Percentiles rank a stretch among this genome's conserved stretches.
These are phyloP conservation scores for Ustilago shanxiensis DNA, from an alignment of 1,284 basidiomycete genomes.

Conservation along the genomic window DNA sequence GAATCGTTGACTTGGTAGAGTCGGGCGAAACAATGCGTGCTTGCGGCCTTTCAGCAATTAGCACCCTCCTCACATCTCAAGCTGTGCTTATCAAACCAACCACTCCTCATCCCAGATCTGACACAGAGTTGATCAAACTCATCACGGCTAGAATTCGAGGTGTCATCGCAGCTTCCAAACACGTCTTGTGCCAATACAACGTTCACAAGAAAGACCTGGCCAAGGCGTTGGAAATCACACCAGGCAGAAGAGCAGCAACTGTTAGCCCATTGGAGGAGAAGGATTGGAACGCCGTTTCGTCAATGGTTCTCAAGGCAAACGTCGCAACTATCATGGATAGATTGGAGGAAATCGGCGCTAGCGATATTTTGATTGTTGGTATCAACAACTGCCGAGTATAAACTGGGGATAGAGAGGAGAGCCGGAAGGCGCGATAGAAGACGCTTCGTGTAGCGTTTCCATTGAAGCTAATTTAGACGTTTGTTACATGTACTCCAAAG, in stretches of 20 bases:
- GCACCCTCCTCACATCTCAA: slow-evolving; percentile 84
- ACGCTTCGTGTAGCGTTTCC: not conserved
- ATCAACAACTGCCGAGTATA: slow-evolving; percentile 94
- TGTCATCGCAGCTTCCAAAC: slow-evolving; percentile 88
- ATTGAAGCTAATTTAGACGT: not conserved
- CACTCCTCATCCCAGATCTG: slow-evolving; percentile 77
- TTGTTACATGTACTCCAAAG: not conserved
- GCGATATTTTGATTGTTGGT: slow-evolving; percentile 89
- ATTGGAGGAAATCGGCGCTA: slow-evolving; percentile 83
- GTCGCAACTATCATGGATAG: slow-evolving; percentile 92
- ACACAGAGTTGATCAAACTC: slow-evolving; percentile 78
- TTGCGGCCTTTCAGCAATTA: slow-evolving; percentile 90
- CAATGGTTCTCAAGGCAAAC: slow-evolving; percentile 89
- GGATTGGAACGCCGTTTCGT: slow-evolving; percentile 89
- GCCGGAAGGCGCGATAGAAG: not conserved
- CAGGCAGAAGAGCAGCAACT: slow-evolving; percentile 90
- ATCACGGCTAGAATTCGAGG: slow-evolving; percentile 91
- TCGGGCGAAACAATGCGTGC: slow-evolving; percentile 99
- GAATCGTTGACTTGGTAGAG: slow-evolving; percentile 79
- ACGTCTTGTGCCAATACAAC: slow-evolving; percentile 94
- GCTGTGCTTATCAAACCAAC: slow-evolving; percentile 91
- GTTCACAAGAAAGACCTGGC: slow-evolving; percentile 78
- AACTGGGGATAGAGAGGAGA: not conserved
- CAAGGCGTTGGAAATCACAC: slow-evolving; percentile 81
- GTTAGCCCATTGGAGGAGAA: slow-evolving; percentile 85